phyloP scores from a whole-genome alignment of 1,284 basidiomycete species.

The Schizopora paradoxa region DNA sequence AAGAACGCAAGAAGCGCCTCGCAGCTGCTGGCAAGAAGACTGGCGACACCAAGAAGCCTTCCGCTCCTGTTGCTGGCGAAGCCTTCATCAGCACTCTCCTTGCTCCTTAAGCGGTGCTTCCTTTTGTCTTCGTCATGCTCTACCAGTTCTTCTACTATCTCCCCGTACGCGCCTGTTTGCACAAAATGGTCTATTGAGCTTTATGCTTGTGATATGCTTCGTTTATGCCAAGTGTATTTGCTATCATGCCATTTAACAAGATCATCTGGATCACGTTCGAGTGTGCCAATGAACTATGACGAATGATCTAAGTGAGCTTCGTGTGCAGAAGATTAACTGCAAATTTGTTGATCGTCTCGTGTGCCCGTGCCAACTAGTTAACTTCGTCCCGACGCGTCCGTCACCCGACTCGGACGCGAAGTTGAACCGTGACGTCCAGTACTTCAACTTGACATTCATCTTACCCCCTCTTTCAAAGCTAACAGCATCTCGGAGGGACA shows the following conservation, averaged over 20 bases:
- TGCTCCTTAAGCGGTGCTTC: slow-evolving; percentile 57
- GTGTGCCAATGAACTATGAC: slow-evolving; percentile 1
- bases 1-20: slow-evolving; percentile 70
- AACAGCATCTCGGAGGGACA: too few relatives aligned
- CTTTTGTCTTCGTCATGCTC: background rate
- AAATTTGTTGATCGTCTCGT: too few relatives aligned
- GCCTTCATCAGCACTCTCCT: slow-evolving; percentile 85
- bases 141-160: slow-evolving; percentile 2
- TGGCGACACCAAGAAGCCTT: slow-evolving; percentile 50
- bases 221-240: background rate
- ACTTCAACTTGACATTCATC: too few relatives aligned
- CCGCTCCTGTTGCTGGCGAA: slow-evolving; percentile 74
- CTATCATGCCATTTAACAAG: too few relatives aligned
- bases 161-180: background rate
- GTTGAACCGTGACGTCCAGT: too few relatives aligned
- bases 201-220: background rate
- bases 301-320: too few relatives aligned
- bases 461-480: too few relatives aligned
- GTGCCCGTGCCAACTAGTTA: too few relatives aligned
- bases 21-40: slow-evolving; percentile 44
- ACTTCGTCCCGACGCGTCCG: too few relatives aligned
- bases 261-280: background rate
- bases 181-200: background rate
- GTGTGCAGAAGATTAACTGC: too few relatives aligned
- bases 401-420: too few relatives aligned